A percentile compares a stretch with the other conserved stretches of the same genome.
phyloP scores from a whole-genome alignment of 202 grass and related monocot species.

The Panicum hallii region DNA sequence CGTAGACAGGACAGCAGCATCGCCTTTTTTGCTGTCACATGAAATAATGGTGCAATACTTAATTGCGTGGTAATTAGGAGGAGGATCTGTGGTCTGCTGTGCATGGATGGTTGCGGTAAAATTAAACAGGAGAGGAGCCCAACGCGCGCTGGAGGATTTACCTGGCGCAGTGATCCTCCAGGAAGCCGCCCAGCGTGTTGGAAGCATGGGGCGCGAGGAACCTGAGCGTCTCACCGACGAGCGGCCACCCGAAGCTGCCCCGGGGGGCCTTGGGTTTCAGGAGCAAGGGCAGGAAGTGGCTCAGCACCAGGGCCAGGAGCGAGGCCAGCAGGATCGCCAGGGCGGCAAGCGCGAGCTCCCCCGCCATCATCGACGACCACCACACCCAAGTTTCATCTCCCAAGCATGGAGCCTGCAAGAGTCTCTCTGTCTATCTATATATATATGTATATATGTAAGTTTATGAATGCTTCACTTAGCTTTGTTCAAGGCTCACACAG shows the following conservation, averaged over 20 bases:
- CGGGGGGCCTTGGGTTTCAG: constrained; percentile 62
- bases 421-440: neutral
- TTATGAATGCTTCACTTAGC: neutral
- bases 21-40: constrained; percentile 57
- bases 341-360: constrained; percentile 49
- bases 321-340: constrained; percentile 49
- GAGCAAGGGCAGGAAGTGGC: constrained; percentile 77
- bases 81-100: constrained; percentile 3
- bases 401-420: constrained; percentile 33
- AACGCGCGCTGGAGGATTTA: constrained; percentile 9
- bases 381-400: constrained; percentile 49
- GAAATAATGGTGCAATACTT: constrained; percentile 58
- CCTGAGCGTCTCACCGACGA: constrained; percentile 77
- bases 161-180: constrained; percentile 82
- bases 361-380: constrained; percentile 54
- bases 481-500: constrained; percentile 32
- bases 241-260: constrained; percentile 86
- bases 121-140: neutral
- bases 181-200: constrained; percentile 73
- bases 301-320: constrained; percentile 57
- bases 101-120: neutral
- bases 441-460: neutral
- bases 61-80: constrained; percentile 11
- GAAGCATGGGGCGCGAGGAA: constrained; percentile 80
- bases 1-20: constrained; percentile 47